Evolutionary conservation across 257 asterid genomes (phyloP).

Genomic region (Datura wrightii): DNA sequence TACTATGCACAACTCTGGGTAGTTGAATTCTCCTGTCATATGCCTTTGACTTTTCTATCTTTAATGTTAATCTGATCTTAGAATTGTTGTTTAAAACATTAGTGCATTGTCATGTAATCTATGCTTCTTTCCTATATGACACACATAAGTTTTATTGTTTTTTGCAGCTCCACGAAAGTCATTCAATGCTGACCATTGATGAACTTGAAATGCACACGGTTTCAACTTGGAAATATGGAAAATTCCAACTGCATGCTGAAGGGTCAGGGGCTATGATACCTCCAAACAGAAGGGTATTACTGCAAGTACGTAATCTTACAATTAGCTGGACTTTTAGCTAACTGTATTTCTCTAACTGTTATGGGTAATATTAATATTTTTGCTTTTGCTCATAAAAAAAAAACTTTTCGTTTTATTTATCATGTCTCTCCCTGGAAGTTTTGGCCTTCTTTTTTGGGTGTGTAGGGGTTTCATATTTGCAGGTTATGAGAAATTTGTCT

Average conservation of each 20-base stretch:
- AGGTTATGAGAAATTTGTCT: background rate
- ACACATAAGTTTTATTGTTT: background rate
- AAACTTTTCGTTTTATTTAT: background rate
- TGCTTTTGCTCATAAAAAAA: background rate
- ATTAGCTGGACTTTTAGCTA: background rate
- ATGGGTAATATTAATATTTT: background rate
- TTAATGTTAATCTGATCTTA: background rate
- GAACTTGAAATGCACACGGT: conserved; percentile 59
- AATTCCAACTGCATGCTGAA: conserved; percentile 50
- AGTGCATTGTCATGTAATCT: background rate
- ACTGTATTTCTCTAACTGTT: background rate
- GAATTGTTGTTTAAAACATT: background rate
- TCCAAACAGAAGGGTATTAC: conserved; percentile 48
- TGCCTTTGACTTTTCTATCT: background rate
- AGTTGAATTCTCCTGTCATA: background rate
- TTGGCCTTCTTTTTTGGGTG: background rate
- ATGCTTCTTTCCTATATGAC: conserved; percentile 17
- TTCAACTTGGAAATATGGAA: conserved; percentile 67
- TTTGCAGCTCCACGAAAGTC: conserved; percentile 62
- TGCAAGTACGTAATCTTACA: conserved; percentile 55
- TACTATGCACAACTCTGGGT: background rate
- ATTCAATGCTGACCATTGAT: conserved; percentile 46
- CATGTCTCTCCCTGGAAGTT: background rate
- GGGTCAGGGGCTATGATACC: conserved; percentile 38
- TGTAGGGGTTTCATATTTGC: background rate